Percentiles rank a stretch among this genome's conserved stretches.
These are phyloP conservation scores for Neonectria ditissima DNA, from an alignment of 2,329 filamentous ascomycete species.

Conservation along the genomic window DNA sequence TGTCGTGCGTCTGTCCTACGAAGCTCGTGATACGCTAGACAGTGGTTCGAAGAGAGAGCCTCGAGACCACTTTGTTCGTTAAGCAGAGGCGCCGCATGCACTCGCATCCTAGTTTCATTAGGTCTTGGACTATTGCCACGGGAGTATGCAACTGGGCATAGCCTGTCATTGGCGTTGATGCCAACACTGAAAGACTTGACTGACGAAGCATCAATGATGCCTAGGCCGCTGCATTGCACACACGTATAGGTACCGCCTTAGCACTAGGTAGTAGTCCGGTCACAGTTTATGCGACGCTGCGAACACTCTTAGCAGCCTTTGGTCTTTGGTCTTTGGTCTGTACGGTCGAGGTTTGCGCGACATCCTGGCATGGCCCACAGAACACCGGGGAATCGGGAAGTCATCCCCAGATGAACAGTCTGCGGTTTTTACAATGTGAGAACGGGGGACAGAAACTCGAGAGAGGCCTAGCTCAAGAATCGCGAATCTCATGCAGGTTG, in stretches of 20 bases:
- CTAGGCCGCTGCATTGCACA: slow-evolving; percentile 23
- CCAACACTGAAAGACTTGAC: too few species aligned
- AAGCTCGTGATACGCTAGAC: slow-evolving; percentile 82
- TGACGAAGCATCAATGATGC: slow-evolving; percentile 21
- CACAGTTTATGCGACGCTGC: slow-evolving; percentile 19
- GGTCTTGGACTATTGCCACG: neutral
- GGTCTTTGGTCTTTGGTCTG: slow-evolving; percentile 6
- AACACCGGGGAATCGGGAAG: neutral
- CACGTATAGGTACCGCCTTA: slow-evolving; percentile 17
- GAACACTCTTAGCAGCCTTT: slow-evolving; percentile 26
- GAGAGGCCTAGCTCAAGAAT: neutral
- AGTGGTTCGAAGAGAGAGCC: slow-evolving; percentile 59
- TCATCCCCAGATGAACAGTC: neutral
- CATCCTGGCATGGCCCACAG: neutral
- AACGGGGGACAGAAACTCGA: neutral
- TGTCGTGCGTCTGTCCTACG: slow-evolving; percentile 83
- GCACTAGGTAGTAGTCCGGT: slow-evolving; percentile 6
- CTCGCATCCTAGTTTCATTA: slow-evolving; percentile 18
- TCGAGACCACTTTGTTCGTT: slow-evolving; percentile 19
- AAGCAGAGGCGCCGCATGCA: slow-evolving; percentile 24
- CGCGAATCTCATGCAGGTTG: neutral
- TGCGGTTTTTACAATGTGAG: neutral
- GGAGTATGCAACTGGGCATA: too few species aligned
- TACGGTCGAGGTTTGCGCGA: slow-evolving; percentile 8
- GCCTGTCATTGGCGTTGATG: too few species aligned